Conservation (phyloP, 2,329 filamentous ascomycete genomes). For the Whalleya microplaca region DNA sequence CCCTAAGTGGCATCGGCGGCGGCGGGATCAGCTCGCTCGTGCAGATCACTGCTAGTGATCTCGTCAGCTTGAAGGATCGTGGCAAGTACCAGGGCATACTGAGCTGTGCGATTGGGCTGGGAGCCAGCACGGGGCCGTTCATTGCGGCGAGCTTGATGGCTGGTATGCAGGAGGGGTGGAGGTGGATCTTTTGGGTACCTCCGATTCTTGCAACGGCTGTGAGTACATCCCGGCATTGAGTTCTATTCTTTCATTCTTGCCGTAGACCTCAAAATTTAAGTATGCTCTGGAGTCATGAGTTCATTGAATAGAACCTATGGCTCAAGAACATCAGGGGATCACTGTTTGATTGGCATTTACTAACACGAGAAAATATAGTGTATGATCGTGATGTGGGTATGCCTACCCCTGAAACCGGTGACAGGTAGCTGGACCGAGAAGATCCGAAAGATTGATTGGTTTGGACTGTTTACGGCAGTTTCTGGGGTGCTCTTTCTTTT, state of each 20-base stretch:
- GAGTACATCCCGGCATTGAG: background rate
- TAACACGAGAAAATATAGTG: constrained; percentile 3
- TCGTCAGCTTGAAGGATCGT: constrained; percentile 40
- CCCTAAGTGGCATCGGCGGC: constrained; percentile 34
- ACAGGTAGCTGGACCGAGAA: constrained; percentile 19
- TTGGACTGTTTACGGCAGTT: constrained; percentile 22
- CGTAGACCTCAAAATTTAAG: too few species aligned
- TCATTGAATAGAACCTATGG: too few species aligned
- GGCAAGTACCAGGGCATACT: constrained; percentile 42
- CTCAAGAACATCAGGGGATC: too few species aligned
- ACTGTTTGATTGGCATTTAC: background rate
- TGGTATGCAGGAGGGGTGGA: constrained; percentile 17
- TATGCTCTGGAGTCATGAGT: background rate
- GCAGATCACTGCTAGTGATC: constrained; percentile 42
- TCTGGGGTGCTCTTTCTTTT: constrained; percentile 21
- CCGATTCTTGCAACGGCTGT: constrained; percentile 19
- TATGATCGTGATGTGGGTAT: constrained; percentile 11
- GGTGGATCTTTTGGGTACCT: constrained; percentile 31
- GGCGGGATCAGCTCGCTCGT: constrained; percentile 37
- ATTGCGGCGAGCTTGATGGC: constrained; percentile 24
- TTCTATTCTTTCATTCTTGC: background rate
- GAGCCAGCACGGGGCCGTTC: constrained; percentile 32
- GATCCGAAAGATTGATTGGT: constrained; percentile 30
- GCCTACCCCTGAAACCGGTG: constrained; percentile 24
- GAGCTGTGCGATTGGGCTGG: constrained; percentile 27